Percentiles rank a stretch among this genome's conserved stretches.
Evolutionary conservation across 768 basidiomycete genomes (phyloP).

Genomic region (Tremella yokohamensis): DNA sequence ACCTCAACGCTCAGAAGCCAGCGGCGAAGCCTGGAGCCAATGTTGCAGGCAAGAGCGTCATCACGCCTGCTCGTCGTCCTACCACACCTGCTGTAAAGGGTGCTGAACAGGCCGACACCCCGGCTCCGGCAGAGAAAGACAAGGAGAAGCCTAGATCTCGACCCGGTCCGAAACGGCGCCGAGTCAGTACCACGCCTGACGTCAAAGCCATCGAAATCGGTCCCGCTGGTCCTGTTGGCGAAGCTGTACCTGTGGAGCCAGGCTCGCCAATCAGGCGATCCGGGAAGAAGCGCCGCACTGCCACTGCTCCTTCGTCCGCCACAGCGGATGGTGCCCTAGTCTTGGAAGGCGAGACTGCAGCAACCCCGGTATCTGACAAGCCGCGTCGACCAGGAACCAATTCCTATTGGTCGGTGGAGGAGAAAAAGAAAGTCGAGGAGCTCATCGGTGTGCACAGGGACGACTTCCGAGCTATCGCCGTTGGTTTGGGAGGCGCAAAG

Average conservation of each 20-base stretch:
- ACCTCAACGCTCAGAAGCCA: conserved; percentile 29
- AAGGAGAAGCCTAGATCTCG: conserved; percentile 1
- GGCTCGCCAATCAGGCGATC: conserved; percentile 21
- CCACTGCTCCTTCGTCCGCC: conserved; percentile 3
- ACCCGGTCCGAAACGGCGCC: conserved; percentile 1
- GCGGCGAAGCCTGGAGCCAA: conserved; percentile 17
- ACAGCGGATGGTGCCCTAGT: background rate
- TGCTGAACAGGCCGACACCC: too few species aligned
- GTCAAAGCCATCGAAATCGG: conserved; percentile 17
- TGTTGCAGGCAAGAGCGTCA: conserved; percentile 9
- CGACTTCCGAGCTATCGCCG: conserved; percentile 67
- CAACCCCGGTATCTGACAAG: background rate
- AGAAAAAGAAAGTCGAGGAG: conserved; percentile 60
- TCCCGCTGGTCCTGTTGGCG: conserved; percentile 19
- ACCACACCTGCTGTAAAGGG: background rate
- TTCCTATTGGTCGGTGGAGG: conserved; percentile 64
- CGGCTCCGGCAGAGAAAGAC: background rate
- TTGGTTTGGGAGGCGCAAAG: conserved; percentile 58
- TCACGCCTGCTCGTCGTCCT: conserved; percentile 8
- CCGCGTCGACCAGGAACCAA: conserved; percentile 38
- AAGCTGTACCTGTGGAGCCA: background rate
- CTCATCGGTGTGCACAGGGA: conserved; percentile 64
- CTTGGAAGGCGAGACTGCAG: background rate
- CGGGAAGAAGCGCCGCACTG: conserved; percentile 31
- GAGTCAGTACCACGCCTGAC: background rate